Conservation (phyloP, 768 basidiomycete genomes). For the Lactifluus subvellereus region DNA sequence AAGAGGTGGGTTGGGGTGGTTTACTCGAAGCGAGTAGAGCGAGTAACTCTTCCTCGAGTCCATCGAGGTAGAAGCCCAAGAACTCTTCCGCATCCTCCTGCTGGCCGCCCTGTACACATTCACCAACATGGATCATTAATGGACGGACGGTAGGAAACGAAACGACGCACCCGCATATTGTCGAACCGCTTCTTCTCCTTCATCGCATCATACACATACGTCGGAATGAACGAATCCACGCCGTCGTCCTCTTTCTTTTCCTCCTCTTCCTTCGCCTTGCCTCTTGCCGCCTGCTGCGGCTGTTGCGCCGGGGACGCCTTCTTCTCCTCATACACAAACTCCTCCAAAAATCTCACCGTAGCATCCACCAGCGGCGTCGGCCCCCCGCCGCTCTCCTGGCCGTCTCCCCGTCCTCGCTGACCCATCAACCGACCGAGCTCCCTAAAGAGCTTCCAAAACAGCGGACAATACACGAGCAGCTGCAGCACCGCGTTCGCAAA, state of each 20-base stretch:
- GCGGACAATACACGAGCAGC: constrained; percentile 81
- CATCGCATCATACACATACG: constrained; percentile 86
- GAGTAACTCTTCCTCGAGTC: constrained; percentile 87
- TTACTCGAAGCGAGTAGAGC: constrained; percentile 52
- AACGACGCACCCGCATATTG: constrained; percentile 69
- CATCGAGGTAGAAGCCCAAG: constrained; percentile 94
- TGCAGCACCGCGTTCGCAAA: constrained; percentile 95
- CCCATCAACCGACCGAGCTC: constrained; percentile 55
- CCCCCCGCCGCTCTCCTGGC: constrained; percentile 24
- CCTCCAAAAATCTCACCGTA: constrained; percentile 66
- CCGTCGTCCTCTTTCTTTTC: constrained; percentile 45
- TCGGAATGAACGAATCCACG: constrained; percentile 74
- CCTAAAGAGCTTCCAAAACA: constrained; percentile 73
- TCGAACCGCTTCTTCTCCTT: constrained; percentile 92
- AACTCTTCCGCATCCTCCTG: constrained; percentile 99
- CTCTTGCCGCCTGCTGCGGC: constrained; percentile 23
- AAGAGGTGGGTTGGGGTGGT: constrained; percentile 34
- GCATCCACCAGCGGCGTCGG: constrained; percentile 60
- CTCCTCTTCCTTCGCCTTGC: constrained; percentile 38
- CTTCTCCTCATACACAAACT: constrained; percentile 48
- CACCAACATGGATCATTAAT: constrained; percentile 5
- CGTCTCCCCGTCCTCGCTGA: constrained; percentile 29
- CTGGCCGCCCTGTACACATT: constrained; percentile 59
- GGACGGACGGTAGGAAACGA: too few species aligned
- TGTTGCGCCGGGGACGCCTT: constrained; percentile 25